Base-by-base conservation (phyloP, 1,139 yeast genomes). In the Sporopachydermia cereana region DNA sequence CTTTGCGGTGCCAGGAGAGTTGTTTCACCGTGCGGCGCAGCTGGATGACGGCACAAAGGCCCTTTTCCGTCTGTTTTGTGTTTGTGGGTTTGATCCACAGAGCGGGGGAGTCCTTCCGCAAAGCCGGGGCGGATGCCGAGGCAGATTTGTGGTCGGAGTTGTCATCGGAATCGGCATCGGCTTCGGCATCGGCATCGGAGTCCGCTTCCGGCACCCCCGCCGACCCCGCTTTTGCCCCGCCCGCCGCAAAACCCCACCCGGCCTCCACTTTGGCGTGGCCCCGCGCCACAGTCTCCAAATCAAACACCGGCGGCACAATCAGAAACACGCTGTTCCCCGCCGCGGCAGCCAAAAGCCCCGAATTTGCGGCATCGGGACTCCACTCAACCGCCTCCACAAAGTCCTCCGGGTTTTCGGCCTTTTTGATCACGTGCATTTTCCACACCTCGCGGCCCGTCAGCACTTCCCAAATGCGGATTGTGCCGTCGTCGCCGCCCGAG, bases 401-500 rank as follows among this genome's bases (percentile, higher is more conserved):
- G 61, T 88, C 96, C 48, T 79, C 89, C 14, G 56, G 50, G 44
- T 57, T 54, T 25, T 47, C 49, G 7, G 47, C 47, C 16, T 48
- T 49, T 48, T 57, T 57, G 39, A 78, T 65, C 22, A 84, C 64
- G 47, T 69, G 69, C 23, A 77, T 69, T 50, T 77, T 74, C 73
- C 77, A 85, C 44, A 91, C 84, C 67, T 89, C 94, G 65, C 98
- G 79, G 44, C 98, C 99, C 3, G 97, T 86, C 49, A 88, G 69
- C 16, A 88, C 78, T 67, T 93, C 99, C 98, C 98, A 91, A 18
- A 91, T 74, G 56, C 96, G 74, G n/a, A 91, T 88, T 23, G 89
- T 75, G 44, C 96, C 97, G 61, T 91, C 99, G 60, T 91, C 98
- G 23, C 96, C 84, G 47, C 97, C 98, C 7, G 98, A 91, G 21